These are phyloP conservation scores for Buxus sempervirens DNA, from an alignment of 164 flowering plant species.

Conservation along the genomic window DNA sequence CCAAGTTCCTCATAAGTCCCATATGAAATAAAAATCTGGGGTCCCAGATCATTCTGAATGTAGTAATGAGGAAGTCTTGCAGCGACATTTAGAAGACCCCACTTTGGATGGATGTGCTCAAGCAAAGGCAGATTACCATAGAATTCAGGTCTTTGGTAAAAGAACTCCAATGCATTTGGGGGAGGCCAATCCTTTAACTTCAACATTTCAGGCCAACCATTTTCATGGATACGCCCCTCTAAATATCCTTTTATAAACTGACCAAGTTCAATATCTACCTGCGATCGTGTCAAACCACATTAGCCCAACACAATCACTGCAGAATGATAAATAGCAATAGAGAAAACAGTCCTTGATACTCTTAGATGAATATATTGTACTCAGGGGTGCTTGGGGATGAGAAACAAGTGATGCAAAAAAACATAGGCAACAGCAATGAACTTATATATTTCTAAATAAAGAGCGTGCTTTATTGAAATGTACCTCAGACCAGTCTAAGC, in stretches of 20 bases:
- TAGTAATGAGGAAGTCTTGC: conserved; percentile 90
- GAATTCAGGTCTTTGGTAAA: conserved; percentile 87
- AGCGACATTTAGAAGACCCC: conserved; percentile 93
- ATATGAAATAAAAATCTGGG: conserved; percentile 71
- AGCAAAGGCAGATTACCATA: conserved; percentile 79
- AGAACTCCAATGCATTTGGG: conserved; percentile 79
- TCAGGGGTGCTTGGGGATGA: neutral
- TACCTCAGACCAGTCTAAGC: conserved; percentile 82
- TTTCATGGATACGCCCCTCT: conserved; percentile 61
- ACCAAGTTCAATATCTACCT: conserved; percentile 75
- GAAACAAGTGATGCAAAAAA: neutral
- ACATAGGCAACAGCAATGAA: neutral
- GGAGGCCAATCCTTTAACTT: conserved; percentile 91
- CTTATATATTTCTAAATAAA: neutral
- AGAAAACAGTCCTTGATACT: neutral
- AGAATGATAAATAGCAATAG: neutral
- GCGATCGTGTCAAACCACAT: conserved; percentile 25
- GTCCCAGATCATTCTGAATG: conserved; percentile 84
- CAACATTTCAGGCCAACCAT: conserved; percentile 71
- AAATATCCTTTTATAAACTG: conserved; percentile 83
- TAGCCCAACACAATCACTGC: neutral
- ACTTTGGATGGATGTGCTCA: conserved; percentile 90
- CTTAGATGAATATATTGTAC: neutral
- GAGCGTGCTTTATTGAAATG: conserved; percentile 4
- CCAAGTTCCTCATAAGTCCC: conserved; percentile 71